Conservation (phyloP, 768 basidiomycete species). For the Russula virescens region DNA sequence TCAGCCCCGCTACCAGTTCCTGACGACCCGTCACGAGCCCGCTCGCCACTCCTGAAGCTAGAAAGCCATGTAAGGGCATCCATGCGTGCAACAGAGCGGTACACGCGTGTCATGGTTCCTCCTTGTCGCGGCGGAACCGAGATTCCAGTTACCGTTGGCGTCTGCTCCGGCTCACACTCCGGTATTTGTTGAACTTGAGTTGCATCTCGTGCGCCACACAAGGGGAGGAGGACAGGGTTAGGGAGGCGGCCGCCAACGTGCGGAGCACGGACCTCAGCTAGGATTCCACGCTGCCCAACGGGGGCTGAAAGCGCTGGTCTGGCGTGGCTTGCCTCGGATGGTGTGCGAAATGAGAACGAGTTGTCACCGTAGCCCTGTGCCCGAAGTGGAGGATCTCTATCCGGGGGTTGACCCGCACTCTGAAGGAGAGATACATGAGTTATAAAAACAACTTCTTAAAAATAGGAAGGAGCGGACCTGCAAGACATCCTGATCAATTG, state of each 20-base stretch:
- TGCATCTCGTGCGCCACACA: background rate
- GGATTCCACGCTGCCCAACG: conserved; percentile 56
- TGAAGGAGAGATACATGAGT: conserved; percentile 10
- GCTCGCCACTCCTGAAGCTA: conserved; percentile 59
- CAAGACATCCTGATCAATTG: conserved; percentile 64
- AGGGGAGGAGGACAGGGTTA: conserved; percentile 29
- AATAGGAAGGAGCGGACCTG: conserved; percentile 40
- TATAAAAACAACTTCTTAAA: background rate
- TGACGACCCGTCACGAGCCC: conserved; percentile 47
- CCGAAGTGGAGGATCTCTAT: conserved; percentile 14
- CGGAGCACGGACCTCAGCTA: conserved; percentile 64
- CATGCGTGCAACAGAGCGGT: conserved; percentile 43
- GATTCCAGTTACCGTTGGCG: conserved; percentile 22
- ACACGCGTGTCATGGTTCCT: conserved; percentile 44
- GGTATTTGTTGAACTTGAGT: conserved; percentile 7
- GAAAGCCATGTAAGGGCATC: conserved; percentile 69
- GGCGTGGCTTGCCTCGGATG: conserved; percentile 34
- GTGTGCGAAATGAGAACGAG: conserved; percentile 50
- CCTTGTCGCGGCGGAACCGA: conserved; percentile 20
- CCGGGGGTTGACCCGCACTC: conserved; percentile 29
- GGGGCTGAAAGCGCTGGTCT: conserved; percentile 51
- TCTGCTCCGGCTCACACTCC: conserved; percentile 24
- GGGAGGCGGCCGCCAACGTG: conserved; percentile 30
- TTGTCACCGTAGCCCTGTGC: conserved; percentile 24
- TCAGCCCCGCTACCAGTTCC: conserved; percentile 46